Conservation (phyloP, 352 stramenopile genomes). For the Pythium rishiriense region DNA sequence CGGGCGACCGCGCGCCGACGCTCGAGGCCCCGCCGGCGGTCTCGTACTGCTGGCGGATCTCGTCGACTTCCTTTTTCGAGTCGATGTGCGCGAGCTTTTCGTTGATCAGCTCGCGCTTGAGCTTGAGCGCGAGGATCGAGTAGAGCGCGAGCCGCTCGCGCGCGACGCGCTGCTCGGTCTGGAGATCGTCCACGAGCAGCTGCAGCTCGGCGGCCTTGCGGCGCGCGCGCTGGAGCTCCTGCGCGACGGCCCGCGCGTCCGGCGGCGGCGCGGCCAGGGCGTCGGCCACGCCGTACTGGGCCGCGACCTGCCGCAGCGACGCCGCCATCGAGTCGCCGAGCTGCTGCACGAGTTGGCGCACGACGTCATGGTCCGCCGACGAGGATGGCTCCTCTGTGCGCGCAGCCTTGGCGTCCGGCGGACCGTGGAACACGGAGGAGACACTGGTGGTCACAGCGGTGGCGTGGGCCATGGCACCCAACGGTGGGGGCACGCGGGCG, state of each 20-base stretch:
- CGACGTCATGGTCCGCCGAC: constrained; percentile 2
- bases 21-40: constrained; percentile 17
- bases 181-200: constrained; percentile 50
- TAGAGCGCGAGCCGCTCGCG: constrained; percentile 59
- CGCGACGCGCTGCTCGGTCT: constrained; percentile 52
- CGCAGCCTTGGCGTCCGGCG: too few species aligned
- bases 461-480: constrained; percentile 18
- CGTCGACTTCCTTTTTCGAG: constrained; percentile 62
- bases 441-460: too few species aligned
- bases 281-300: constrained; percentile 28
- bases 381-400: constrained; percentile 19
- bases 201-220: constrained; percentile 29
- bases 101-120: constrained; percentile 77
- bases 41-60: constrained; percentile 40
- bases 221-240: constrained; percentile 27
- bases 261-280: constrained; percentile 4
- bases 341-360: constrained; percentile 22
- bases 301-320: constrained; percentile 21
- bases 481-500: background rate
- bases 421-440: too few species aligned
- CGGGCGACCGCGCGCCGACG: constrained; percentile 30
- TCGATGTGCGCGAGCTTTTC: constrained; percentile 76
- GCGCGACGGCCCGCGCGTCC: constrained; percentile 24
- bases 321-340: constrained; percentile 22
- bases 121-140: constrained; percentile 51